These are phyloP conservation scores for Hamamelis virginiana DNA, from an alignment of 164 flowering plant genomes.

Conservation along the genomic window DNA sequence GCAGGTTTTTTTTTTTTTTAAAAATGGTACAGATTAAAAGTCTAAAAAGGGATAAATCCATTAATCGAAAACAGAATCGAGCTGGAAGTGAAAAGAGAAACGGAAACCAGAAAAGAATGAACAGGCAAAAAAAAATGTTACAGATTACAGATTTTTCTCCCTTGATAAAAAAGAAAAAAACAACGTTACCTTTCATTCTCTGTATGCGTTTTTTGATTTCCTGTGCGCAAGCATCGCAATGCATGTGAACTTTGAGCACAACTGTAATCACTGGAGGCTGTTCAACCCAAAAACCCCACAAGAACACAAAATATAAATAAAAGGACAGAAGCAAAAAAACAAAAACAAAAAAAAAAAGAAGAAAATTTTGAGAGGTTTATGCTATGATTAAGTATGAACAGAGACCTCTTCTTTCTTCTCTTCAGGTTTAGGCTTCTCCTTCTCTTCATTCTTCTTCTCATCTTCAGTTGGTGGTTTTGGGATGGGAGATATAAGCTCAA, in stretches of 20 bases:
- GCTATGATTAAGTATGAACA: neutral
- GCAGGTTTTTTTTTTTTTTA: too few relatives aligned
- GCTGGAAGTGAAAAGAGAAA: too few relatives aligned
- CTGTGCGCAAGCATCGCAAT: conserved; percentile 83
- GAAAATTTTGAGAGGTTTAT: neutral
- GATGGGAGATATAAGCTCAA: conserved; percentile 67
- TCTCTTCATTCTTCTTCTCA: conserved; percentile 44
- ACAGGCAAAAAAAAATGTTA: neutral
- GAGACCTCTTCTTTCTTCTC: conserved; percentile 65
- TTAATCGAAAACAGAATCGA: neutral
- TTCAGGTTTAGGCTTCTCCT: conserved; percentile 50
- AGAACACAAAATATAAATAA: too few relatives aligned
- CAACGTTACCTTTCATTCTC: conserved; percentile 75
- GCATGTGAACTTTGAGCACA: conserved; percentile 79
- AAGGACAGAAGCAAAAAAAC: too few relatives aligned
- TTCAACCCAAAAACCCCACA: neutral
- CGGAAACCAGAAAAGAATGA: conserved; percentile 7
- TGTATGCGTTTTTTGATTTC: conserved; percentile 68
- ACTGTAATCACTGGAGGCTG: conserved; percentile 57
- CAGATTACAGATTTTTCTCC: too few relatives aligned
- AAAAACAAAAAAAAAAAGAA: neutral
- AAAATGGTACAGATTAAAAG: too few relatives aligned
- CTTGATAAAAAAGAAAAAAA: too few relatives aligned
- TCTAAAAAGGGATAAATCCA: neutral
- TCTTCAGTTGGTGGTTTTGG: conserved; percentile 60